Conservation (phyloP, 129 eudicot genomes). For the Escallonia herrerae region DNA sequence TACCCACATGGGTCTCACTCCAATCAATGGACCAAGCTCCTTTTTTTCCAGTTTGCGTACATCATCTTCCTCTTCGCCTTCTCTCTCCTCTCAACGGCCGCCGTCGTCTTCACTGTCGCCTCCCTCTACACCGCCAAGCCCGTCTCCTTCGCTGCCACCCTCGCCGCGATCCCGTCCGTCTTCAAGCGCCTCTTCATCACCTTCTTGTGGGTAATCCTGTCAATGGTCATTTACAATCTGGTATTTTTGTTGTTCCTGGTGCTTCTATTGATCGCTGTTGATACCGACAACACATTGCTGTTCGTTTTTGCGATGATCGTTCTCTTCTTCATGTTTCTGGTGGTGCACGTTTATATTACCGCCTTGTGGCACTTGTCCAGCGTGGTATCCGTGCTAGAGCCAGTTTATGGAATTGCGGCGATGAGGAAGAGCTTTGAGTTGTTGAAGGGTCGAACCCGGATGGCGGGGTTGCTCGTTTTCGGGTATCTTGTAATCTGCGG, state of each 20-base stretch:
- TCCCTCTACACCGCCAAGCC: conserved; percentile 70
- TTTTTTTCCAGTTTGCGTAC: conserved; percentile 55
- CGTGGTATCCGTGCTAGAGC: conserved; percentile 69
- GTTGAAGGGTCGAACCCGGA: conserved; percentile 42
- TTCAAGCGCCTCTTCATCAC: conserved; percentile 67
- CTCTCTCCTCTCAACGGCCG: conserved; percentile 86
- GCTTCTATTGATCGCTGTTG: conserved; percentile 48
- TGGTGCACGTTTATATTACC: conserved; percentile 70
- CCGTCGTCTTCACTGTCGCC: conserved; percentile 83
- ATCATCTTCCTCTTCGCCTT: conserved; percentile 71
- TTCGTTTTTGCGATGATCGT: conserved; percentile 37
- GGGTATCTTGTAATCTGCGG: conserved; percentile 58
- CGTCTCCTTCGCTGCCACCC: conserved; percentile 50
- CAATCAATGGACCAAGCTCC: conserved; percentile 48
- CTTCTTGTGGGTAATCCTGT: conserved; percentile 56
- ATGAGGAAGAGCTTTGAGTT: conserved; percentile 70
- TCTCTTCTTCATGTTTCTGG: conserved; percentile 39
- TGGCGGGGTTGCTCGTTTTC: conserved; percentile 54
- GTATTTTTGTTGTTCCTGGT: conserved; percentile 43
- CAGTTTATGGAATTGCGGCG: conserved; percentile 56
- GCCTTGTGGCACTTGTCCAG: conserved; percentile 79
- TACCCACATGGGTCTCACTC: conserved; percentile 30
- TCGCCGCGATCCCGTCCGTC: conserved; percentile 60
- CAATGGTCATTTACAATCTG: conserved; percentile 47
- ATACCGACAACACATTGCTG: conserved; percentile 39